Percentiles rank a stretch among this genome's conserved stretches.
Evolutionary conservation across 345 rosid species (phyloP).

Genomic region (Kandelia obovata): DNA sequence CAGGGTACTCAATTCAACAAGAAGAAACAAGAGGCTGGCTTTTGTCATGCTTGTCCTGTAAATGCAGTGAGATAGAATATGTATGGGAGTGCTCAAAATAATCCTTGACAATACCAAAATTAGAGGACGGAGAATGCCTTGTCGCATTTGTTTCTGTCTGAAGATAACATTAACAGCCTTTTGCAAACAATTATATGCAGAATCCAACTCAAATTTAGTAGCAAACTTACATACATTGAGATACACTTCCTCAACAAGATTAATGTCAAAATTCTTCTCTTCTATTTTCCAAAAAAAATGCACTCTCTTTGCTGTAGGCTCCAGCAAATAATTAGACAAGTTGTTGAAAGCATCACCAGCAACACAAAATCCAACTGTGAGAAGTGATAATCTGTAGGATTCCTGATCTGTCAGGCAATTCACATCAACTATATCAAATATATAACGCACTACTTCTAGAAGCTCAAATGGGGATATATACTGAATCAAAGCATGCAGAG

Average conservation of each 20-base stretch:
- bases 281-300: constrained; percentile 53
- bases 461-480: constrained; percentile 70
- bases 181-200: constrained; percentile 62
- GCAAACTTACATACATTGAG: constrained; percentile 51
- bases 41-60: constrained; percentile 40
- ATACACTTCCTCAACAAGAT: constrained; percentile 61
- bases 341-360: constrained; percentile 64
- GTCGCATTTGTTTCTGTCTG: constrained; percentile 34
- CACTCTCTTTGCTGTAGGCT: constrained; percentile 35
- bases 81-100: constrained; percentile 52
- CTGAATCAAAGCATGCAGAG: constrained; percentile 50
- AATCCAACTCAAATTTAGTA: constrained; percentile 36
- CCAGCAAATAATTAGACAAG: constrained; percentile 51
- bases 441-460: constrained; percentile 53
- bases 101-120: constrained; percentile 47
- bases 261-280: constrained; percentile 42
- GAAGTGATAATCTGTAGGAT: constrained; percentile 27
- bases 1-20: constrained; percentile 68
- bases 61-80: constrained; percentile 59
- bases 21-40: constrained; percentile 60
- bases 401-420: constrained; percentile 25
- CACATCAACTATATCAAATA: constrained; percentile 44
- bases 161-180: constrained; percentile 47
- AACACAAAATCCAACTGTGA: constrained; percentile 56
- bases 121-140: constrained; percentile 51